phyloP scores from a whole-genome alignment of 257 asterid genomes.

The Hygrophila difformis region DNA sequence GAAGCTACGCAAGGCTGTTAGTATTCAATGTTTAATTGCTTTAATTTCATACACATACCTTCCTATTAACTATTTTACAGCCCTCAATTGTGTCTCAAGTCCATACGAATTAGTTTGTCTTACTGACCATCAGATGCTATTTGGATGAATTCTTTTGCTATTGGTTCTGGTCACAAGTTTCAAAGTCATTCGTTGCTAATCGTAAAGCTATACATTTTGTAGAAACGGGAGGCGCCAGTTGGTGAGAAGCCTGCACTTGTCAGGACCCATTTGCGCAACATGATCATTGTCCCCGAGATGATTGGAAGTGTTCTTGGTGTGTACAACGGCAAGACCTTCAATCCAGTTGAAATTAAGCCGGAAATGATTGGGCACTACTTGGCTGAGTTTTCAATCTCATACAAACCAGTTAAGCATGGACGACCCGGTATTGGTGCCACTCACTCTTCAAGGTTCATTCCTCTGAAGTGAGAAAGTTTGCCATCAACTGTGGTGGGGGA shows the following conservation, averaged over 20 bases:
- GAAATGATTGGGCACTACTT: conserved; percentile 60
- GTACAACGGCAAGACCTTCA: conserved; percentile 57
- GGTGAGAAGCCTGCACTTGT: conserved; percentile 59
- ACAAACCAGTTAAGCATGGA: conserved; percentile 63
- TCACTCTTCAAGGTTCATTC: conserved; percentile 64
- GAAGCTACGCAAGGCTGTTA: conserved; percentile 36
- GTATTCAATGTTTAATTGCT: conserved; percentile 1
- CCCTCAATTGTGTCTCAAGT: too few species aligned
- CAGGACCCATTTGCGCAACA: conserved; percentile 50
- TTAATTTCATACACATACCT: too few species aligned
- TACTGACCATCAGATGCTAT: too few species aligned
- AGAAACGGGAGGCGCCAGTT: conserved; percentile 54
- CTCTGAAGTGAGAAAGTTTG: conserved; percentile 36
- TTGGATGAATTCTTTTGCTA: too few species aligned
- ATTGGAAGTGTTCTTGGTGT: conserved; percentile 57
- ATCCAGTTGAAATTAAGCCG: conserved; percentile 53
- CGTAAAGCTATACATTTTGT: not conserved
- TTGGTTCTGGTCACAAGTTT: too few species aligned
- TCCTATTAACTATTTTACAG: too few species aligned
- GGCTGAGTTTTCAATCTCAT: conserved; percentile 52
- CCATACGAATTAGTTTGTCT: not conserved
- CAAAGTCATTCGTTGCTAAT: too few species aligned
- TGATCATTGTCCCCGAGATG: conserved; percentile 63
- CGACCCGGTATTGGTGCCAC: conserved; percentile 74
- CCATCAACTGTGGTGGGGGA: conserved; percentile 1